Evolutionary conservation across 179 eudicot species (phyloP), one percentile per base, ranked within the genome.

Genomic region (Drosera spatulata): DNA sequence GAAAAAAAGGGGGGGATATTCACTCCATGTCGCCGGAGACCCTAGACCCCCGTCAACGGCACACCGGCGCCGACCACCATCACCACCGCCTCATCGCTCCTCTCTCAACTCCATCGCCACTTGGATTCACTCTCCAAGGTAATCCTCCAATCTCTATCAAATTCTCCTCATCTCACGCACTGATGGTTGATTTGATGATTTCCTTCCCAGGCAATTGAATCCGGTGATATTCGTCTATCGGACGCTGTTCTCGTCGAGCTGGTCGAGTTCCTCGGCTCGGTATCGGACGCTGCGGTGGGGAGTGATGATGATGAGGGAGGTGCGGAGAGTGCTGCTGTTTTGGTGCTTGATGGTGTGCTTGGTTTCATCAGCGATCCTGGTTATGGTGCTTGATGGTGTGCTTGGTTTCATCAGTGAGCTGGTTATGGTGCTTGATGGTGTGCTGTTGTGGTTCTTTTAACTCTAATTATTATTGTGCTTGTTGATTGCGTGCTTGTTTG

Each of bases 91-190:
- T 63, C 61, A 50, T 4, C 67, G 57, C 55, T 71, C 41, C 6
- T 61, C 13, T 14, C 44, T 47, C 68, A 10, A 13, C 80, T 87
- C 41, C 85, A 74, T 38, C 73, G 70, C 43, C 64, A 58, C 58
- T 79, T 87, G 40, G 60, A 48, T 7, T 79, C 81, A 5, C 80
- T 81, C 79, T 78, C 86, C 61, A 60, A 71, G 61, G 91, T 84
- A 61, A 57, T 9, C 45, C 8, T 55, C 65, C 50, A 1, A 6
- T 52, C 58, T n/a, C 37, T 33, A 15, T 10, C 52, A 3, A 40
- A 33, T 39, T 41, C 7, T 39, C 15, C 13, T 41, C 40, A 40
- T 11, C 10, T 6, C 33, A 42, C 10, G 2, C 12, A 10, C 2
- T 13, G 13, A 55, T 33, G 5, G 51, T 10, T 62, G 4, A 7